These are phyloP conservation scores for Ogataea siamensis DNA, from an alignment of 805 yeast genomes.

Conservation along the genomic window DNA sequence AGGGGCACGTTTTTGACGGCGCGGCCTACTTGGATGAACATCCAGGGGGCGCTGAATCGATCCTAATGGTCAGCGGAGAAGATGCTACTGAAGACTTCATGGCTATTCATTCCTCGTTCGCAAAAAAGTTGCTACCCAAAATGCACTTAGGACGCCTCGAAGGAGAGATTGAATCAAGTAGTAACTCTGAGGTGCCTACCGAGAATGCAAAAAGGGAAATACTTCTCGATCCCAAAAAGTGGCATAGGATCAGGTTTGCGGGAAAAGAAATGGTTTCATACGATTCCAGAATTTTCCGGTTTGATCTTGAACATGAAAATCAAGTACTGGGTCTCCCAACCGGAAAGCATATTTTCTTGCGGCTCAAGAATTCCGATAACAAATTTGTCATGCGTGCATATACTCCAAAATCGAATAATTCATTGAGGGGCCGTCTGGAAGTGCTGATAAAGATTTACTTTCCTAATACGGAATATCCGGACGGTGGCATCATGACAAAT, in stretches of 20 bases:
- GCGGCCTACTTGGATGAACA: slow-evolving; percentile 34
- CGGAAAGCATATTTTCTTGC: slow-evolving; percentile 33
- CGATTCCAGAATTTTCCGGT: slow-evolving; percentile 32
- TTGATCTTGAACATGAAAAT: slow-evolving; percentile 30
- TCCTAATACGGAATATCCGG: slow-evolving; percentile 27
- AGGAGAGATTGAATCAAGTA: slow-evolving; percentile 5
- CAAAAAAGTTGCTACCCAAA: slow-evolving; percentile 28
- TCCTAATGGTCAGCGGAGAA: slow-evolving; percentile 28
- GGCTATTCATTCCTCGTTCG: slow-evolving; percentile 34
- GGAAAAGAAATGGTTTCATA: slow-evolving; percentile 27
- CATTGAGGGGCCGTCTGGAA: slow-evolving; percentile 29
- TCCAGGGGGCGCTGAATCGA: slow-evolving; percentile 32
- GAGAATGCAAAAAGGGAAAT: slow-evolving; percentile 11
- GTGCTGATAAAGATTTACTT: slow-evolving; percentile 35
- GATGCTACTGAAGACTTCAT: slow-evolving; percentile 35
- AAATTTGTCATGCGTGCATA: slow-evolving; percentile 35
- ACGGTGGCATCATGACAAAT: slow-evolving; percentile 35
- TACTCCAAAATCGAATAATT: slow-evolving; percentile 33
- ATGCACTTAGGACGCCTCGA: slow-evolving; percentile 28
- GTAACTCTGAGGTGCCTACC: background rate
- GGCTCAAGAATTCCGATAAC: slow-evolving; percentile 26
- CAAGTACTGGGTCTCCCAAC: slow-evolving; percentile 35
- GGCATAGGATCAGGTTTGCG: slow-evolving; percentile 28
- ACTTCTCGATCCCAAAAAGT: slow-evolving; percentile 31
- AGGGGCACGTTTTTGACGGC: slow-evolving; percentile 38